phyloP scores from a whole-genome alignment of 1,284 basidiomycete genomes.

The Clitocybe nebularis region DNA sequence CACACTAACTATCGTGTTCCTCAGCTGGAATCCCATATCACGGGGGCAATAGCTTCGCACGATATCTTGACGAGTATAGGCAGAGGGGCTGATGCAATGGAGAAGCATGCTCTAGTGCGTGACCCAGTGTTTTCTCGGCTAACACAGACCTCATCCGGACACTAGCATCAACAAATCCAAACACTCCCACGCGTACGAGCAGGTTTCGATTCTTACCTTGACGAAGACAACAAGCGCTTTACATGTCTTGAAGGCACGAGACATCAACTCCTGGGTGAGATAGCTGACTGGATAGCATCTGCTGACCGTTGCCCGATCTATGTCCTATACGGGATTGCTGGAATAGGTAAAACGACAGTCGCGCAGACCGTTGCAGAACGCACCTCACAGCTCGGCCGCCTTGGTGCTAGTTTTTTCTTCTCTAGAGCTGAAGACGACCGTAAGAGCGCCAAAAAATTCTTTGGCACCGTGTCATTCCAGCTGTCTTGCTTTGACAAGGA shows the following conservation, averaged over 20 bases:
- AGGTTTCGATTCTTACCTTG: no score
- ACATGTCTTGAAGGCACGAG: slow-evolving; percentile 4
- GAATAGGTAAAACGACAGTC: slow-evolving; percentile 6
- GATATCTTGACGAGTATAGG: no score
- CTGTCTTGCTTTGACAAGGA: background rate
- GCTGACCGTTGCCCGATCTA: background rate
- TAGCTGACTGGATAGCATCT: background rate
- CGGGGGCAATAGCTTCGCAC: no score
- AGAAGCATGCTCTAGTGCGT: no score
- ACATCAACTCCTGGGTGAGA: background rate
- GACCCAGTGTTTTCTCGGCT: no score
- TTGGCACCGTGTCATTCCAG: slow-evolving; percentile 2
- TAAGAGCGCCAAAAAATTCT: background rate
- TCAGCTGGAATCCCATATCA: no score
- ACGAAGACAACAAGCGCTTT: no score
- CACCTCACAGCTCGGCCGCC: background rate
- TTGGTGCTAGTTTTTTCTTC: slow-evolving; percentile 6
- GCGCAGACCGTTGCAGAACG: slow-evolving; percentile 5
- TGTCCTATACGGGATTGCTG: slow-evolving; percentile 4
- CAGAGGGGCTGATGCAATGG: no score
- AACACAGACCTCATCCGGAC: no score
- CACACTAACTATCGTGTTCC: no score
- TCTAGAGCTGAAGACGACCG: background rate
- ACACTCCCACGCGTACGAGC: no score
- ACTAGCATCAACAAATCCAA: no score